Conservation (phyloP, 345 rosid species). For the Abelmoschus esculentus region DNA sequence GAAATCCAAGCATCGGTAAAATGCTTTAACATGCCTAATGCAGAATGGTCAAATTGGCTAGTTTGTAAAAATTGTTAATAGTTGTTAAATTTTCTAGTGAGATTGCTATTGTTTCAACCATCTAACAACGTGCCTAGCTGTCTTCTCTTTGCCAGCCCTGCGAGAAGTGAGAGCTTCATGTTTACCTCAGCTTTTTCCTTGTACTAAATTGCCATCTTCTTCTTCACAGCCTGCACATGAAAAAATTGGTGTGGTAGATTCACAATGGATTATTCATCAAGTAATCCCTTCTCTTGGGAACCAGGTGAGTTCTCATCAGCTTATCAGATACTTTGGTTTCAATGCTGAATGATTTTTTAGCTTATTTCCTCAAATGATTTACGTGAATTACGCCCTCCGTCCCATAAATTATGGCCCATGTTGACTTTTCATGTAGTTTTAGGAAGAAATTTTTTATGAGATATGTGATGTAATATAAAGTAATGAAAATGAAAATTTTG, state of each 20-base stretch:
- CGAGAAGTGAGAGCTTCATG: neutral
- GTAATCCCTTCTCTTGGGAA: conserved; percentile 85
- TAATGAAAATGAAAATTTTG: too few species aligned
- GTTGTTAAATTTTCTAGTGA: neutral
- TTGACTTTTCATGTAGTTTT: too few species aligned
- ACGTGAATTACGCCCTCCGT: neutral
- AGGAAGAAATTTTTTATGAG: too few species aligned
- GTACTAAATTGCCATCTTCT: conserved; percentile 6
- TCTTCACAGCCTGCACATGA: conserved; percentile 81
- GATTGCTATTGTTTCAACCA: neutral
- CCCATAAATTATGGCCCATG: too few species aligned
- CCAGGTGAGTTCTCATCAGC: conserved; percentile 47
- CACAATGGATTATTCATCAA: conserved; percentile 97
- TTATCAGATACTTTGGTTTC: neutral
- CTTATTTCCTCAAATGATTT: neutral
- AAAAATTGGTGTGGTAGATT: conserved; percentile 94
- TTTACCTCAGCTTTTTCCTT: neutral
- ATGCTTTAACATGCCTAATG: too few species aligned
- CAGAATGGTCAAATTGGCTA: neutral
- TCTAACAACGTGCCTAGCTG: neutral
- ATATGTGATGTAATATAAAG: too few species aligned
- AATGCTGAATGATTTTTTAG: neutral
- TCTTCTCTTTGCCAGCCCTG: neutral
- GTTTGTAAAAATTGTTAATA: neutral
- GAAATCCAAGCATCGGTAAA: too few species aligned